These are phyloP conservation scores for Hebeloma cylindrosporum DNA, from an alignment of 768 basidiomycete genomes.

Conservation along the genomic window DNA sequence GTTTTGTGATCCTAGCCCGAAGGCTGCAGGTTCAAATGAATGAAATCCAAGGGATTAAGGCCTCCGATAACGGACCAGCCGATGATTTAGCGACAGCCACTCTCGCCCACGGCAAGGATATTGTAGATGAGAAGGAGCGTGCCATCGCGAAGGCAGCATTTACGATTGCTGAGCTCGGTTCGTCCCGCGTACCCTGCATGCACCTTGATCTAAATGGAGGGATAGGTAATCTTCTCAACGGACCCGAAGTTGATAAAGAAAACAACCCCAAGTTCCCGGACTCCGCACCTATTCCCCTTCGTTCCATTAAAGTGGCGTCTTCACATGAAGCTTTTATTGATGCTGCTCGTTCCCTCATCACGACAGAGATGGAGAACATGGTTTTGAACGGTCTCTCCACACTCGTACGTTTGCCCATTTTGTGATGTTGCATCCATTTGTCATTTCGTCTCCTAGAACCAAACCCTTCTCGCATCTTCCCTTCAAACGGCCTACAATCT, in stretches of 20 bases:
- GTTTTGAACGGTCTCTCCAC: slow-evolving; percentile 76
- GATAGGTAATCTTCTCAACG: slow-evolving; percentile 53
- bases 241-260: slow-evolving; percentile 28
- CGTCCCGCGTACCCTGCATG: slow-evolving; percentile 25
- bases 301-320: slow-evolving; percentile 71
- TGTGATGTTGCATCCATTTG: slow-evolving; percentile 3
- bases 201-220: slow-evolving; percentile 6
- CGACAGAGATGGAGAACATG: slow-evolving; percentile 89
- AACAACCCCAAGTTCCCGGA: slow-evolving; percentile 13
- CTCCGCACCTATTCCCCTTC: slow-evolving; percentile 49
- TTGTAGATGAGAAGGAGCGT: slow-evolving; percentile 81
- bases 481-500: slow-evolving; percentile 96
- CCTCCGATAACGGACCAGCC: slow-evolving; percentile 12
- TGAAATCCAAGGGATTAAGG: slow-evolving; percentile 49
- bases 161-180: slow-evolving; percentile 88
- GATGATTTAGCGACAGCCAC: slow-evolving; percentile 24
- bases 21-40: slow-evolving; percentile 85
- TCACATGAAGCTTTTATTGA: slow-evolving; percentile 72
- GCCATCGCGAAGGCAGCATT: slow-evolving; percentile 93
- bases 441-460: slow-evolving; percentile 56
- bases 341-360: slow-evolving; percentile 66
- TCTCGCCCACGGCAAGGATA: slow-evolving; percentile 32
- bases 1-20: slow-evolving; percentile 82
- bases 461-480: slow-evolving; percentile 86
- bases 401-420: slow-evolving; percentile 46